These are phyloP conservation scores for Vickermania ingenoplastis DNA, from an alignment of 208 protist genomes.

Conservation along the genomic window DNA sequence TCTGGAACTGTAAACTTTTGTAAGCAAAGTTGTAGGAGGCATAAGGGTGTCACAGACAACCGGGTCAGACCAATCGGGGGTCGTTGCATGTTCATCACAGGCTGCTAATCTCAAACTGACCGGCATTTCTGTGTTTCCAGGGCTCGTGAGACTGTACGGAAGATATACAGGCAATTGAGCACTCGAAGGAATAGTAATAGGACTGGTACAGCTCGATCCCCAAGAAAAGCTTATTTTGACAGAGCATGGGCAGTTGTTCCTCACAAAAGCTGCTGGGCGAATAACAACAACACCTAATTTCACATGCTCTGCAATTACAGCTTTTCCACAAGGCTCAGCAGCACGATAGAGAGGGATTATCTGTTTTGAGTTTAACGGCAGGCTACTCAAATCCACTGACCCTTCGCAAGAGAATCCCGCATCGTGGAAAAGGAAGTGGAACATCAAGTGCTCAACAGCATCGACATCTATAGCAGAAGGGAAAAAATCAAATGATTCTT, in stretches of 20 bases:
- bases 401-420: no score
- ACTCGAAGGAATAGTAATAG: background rate
- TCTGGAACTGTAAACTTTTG: no score
- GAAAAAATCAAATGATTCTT: no score
- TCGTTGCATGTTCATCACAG: background rate
- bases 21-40: slow-evolving; percentile 7
- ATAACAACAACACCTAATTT: background rate
- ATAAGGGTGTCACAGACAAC: background rate
- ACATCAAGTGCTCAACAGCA: no score
- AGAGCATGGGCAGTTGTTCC: background rate
- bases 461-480: no score
- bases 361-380: no score
- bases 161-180: background rate
- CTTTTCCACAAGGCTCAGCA: background rate
- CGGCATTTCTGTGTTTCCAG: background rate
- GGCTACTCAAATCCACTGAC: no score
- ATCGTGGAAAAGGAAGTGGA: no score
- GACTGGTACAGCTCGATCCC: background rate
- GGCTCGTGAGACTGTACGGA: background rate
- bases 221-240: background rate
- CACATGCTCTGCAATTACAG: background rate
- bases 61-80: background rate
- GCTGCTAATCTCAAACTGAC: background rate
- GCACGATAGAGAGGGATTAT: no score
- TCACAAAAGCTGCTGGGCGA: background rate